Evolutionary conservation across 345 rosid genomes (phyloP), one percentile per base, ranked within the genome.

Genomic region (Isatis tinctoria): DNA sequence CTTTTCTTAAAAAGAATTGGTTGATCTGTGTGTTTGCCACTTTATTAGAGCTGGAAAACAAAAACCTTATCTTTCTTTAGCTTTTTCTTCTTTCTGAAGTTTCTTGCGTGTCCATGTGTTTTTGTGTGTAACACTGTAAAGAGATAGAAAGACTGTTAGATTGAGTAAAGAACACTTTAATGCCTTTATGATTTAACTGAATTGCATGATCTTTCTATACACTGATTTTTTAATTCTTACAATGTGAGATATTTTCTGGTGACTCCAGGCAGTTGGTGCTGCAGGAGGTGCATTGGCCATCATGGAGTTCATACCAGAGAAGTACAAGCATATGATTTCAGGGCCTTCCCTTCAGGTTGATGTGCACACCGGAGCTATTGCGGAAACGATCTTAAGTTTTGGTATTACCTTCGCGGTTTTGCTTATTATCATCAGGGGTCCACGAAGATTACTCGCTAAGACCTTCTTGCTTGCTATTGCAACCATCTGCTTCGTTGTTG

Each of bases 271-370:
- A 8, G 87, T 69, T 5, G 99, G 99, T 64, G 98, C 99, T 20
- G 95, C 83, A 43, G 98, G 86, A 39, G 98, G 99, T 67, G 98
- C 89, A 14, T 47, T 90, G 76, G 93, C 97, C 5, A 81, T 92
- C 63, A 68, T 84, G 89, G 91, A 90, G 86, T 83, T 83, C 51
- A 85, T 90, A 69, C 98, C 99, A 41, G 48, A 35, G 9, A 82
- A 88, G 64, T 88, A 87, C 77, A 90, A 87, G 86, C 93, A 96
- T 83, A 85, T 84, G 96, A 74, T 96, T 36, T 83, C 69, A 10
- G 99, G 96, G 0, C 99, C 99, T 51, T 71, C 89, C 8, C 80
- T 96, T 80, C 83, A 83, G 77, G 98, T 92, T 61, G 98, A 92
- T 73, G 81, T 82, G 69, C 96, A 89, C 54, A 90, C 96, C 1